Evolutionary conservation across 345 rosid genomes (phyloP), one percentile per base, ranked within the genome.

Genomic region (Moringa oleifera): DNA sequence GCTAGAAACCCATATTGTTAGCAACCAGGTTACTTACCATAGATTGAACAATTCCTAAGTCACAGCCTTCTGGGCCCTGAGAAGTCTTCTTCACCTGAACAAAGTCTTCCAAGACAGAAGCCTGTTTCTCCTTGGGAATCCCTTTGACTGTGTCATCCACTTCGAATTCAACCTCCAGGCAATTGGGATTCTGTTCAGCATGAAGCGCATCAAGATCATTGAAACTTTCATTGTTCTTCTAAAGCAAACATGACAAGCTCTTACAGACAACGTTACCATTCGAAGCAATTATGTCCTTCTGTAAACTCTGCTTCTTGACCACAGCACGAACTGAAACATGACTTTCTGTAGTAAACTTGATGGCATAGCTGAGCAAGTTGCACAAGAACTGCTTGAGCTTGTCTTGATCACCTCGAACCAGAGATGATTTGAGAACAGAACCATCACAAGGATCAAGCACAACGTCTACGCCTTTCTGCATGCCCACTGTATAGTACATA

Each of bases 131-230:
- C 63, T 50, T 69, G 0, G 92, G 95, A 49, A 89, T 89, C 25
- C 98, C 98, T 79, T 71, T 76, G 4, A 96, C 96, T 0, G 96
- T 89, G 70, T 91, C 98, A 0, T 79, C 80, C 24, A 91, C 96
- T 75, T 89, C 96, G 54, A 86, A 83, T 50, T 83, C 69, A 66
- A 83, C 75, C 52, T 85, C 85, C 80, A 78, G 72, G 18, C 61
- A 57, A 57, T 81, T 64, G 2, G 54, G 63, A 24, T 63, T 74
- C 51, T 65, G 69, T 45, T 46, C 59, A 18, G 63, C 64, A 12
- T 70, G 73, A 16, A 62, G 49, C 0, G 51, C 58, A 24, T 73
- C 77, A 5, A 41, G 17, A 15, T 41, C 47, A 41, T 41, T 41
- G 0, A 62, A n/a, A 28, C 76, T 66, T 19, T 73, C 71, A 22